phyloP scores from a whole-genome alignment of 2,329 filamentous ascomycete genomes.

The Fusarium napiforme region DNA sequence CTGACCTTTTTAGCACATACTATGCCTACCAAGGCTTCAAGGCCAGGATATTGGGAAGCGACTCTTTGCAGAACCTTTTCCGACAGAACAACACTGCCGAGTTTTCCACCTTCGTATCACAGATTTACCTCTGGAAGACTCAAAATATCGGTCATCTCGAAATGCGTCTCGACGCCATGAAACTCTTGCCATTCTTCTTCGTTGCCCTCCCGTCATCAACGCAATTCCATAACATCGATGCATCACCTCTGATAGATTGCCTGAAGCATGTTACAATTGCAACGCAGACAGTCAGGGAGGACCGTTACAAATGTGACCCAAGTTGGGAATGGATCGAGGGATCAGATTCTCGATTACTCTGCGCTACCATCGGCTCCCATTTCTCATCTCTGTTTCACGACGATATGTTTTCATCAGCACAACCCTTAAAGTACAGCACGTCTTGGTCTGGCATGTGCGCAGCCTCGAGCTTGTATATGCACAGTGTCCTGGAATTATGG shows the following conservation, averaged over 20 bases:
- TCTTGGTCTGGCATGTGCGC: constrained; percentile 35
- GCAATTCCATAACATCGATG: constrained; percentile 28
- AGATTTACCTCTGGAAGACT: constrained; percentile 33
- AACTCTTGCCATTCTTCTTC: constrained; percentile 35
- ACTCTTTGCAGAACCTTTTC: constrained; percentile 15
- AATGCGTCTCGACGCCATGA: constrained; percentile 26
- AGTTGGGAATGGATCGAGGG: constrained; percentile 39
- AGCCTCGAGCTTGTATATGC: constrained; percentile 27
- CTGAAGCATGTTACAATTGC: constrained; percentile 21
- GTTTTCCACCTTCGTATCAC: constrained; percentile 24
- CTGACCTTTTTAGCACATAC: constrained; percentile 10
- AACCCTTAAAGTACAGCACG: neutral
- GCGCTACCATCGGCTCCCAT: constrained; percentile 27
- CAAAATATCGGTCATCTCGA: constrained; percentile 34
- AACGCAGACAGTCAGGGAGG: neutral
- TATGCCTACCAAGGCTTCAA: constrained; percentile 38
- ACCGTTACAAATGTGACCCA: constrained; percentile 23
- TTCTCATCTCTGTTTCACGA: constrained; percentile 25
- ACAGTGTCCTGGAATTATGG: constrained; percentile 34
- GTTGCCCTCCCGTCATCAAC: neutral
- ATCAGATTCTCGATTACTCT: constrained; percentile 31
- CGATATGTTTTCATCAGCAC: neutral
- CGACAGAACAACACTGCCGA: constrained; percentile 1
- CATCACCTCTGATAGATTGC: constrained; percentile 15
- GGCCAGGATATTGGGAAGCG: constrained; percentile 30